Conservation (phyloP, 2,329 filamentous ascomycete genomes). For the Ophiostoma novo-ulmi region DNA sequence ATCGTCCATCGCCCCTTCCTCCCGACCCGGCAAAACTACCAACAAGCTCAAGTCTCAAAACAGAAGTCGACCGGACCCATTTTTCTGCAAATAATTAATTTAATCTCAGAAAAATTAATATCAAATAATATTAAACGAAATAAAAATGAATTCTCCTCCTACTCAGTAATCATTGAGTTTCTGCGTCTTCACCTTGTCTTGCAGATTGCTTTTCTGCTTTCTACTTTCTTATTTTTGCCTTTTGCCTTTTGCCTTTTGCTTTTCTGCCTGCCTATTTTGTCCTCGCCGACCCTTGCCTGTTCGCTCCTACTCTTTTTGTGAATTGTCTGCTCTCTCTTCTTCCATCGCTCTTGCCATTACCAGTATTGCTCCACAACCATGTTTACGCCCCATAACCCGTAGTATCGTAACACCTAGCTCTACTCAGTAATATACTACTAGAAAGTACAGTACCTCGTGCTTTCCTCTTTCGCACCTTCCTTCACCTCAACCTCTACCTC, state of each 20-base stretch:
- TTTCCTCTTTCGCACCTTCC: not conserved
- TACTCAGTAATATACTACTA: not conserved
- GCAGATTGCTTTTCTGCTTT: not conserved
- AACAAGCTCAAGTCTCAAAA: constrained; percentile 2
- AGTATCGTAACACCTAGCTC: not conserved
- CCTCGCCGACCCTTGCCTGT: too few relatives aligned
- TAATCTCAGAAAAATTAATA: not conserved
- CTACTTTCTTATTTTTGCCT: not conserved
- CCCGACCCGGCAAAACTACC: not conserved
- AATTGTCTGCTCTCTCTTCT: not conserved
- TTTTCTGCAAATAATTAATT: not conserved
- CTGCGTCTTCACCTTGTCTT: not conserved
- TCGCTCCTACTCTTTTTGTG: not conserved
- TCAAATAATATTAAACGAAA: not conserved
- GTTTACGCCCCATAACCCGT: not conserved
- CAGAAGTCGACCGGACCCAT: constrained; percentile 15
- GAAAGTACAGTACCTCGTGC: not conserved
- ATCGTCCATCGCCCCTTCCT: not conserved
- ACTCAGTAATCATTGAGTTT: not conserved
- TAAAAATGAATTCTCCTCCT: not conserved
- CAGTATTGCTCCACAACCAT: not conserved
- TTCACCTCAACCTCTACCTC: not conserved
- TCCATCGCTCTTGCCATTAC: not conserved
- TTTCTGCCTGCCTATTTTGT: not conserved
- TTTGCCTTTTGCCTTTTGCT: too few relatives aligned